Percentiles rank a stretch among this genome's conserved stretches.
Conservation (phyloP, 2,329 filamentous ascomycete genomes). For the Phyllosticta capitalensis region DNA sequence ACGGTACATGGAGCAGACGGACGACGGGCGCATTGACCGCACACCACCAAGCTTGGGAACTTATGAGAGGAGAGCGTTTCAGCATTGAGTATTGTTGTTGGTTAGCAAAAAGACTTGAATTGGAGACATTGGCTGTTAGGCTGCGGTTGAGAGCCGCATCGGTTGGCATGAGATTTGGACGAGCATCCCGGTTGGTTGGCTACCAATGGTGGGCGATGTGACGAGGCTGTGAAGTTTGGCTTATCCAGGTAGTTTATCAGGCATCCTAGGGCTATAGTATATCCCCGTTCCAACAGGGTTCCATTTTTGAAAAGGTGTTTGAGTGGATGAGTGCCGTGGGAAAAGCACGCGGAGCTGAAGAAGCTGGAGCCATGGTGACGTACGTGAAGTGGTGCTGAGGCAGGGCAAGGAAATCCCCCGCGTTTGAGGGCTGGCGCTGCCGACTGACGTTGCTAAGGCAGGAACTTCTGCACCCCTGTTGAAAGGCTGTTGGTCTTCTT, state of each 20-base stretch:
- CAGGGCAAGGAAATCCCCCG: neutral
- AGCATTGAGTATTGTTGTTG: neutral
- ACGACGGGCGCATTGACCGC: slow-evolving; percentile 22
- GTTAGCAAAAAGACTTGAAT: neutral
- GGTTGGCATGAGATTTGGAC: neutral
- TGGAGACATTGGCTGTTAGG: too few species aligned
- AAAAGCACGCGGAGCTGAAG: too few species aligned
- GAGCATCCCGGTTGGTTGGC: neutral
- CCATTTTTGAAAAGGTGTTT: neutral
- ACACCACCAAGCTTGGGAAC: slow-evolving; percentile 27
- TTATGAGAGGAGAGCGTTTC: slow-evolving; percentile 20
- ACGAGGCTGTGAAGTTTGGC: neutral
- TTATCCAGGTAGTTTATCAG: neutral
- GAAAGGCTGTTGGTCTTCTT: neutral
- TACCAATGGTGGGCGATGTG: neutral
- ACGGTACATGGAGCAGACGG: slow-evolving; percentile 14
- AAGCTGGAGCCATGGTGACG: neutral
- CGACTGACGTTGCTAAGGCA: neutral
- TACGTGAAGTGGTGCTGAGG: neutral
- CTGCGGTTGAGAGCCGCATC: neutral
- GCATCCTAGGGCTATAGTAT: neutral
- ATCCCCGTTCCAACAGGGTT: neutral
- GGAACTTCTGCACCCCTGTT: neutral
- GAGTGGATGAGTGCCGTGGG: neutral
- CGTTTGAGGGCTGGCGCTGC: too few species aligned